These are phyloP conservation scores for Peribolospora kevripleyi DNA, from an alignment of 768 basidiomycete species.

Conservation along the genomic window DNA sequence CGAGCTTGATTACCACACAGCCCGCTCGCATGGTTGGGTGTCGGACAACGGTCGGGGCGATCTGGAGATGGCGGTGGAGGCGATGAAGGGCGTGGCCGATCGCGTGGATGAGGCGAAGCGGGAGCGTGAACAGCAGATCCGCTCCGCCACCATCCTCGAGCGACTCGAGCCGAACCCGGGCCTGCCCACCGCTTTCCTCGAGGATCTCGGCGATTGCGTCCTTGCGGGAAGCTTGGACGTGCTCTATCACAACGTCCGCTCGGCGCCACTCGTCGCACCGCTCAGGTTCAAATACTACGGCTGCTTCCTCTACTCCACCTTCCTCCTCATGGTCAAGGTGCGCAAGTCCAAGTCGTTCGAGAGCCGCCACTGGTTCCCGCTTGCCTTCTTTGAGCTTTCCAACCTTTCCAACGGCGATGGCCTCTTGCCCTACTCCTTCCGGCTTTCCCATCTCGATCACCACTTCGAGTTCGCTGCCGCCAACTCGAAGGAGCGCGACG, in stretches of 20 bases:
- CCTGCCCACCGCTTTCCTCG: constrained; percentile 19
- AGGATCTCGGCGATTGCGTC: constrained; percentile 50
- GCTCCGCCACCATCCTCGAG: constrained; percentile 43
- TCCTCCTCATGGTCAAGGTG: constrained; percentile 66
- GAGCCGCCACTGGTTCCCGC: constrained; percentile 63
- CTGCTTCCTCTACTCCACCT: constrained; percentile 63
- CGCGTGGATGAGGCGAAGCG: constrained; percentile 61
- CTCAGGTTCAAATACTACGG: constrained; percentile 35
- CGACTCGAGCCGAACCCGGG: constrained; percentile 28
- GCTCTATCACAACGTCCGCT: constrained; percentile 35
- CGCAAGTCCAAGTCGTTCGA: constrained; percentile 51
- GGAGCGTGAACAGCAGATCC: constrained; percentile 36
- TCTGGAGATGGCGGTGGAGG: constrained; percentile 25
- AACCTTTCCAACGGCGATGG: constrained; percentile 48
- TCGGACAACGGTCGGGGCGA: constrained; percentile 7
- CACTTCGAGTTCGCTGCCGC: constrained; percentile 68
- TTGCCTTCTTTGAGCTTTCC: constrained; percentile 44
- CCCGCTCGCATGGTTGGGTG: no score
- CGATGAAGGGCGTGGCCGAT: constrained; percentile 50
- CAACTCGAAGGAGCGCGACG: constrained; percentile 55
- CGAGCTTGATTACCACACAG: no score
- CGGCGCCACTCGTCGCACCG: not conserved
- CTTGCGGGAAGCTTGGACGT: constrained; percentile 75
- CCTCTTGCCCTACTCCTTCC: constrained; percentile 56
- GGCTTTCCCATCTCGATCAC: constrained; percentile 41